phyloP scores from a whole-genome alignment of 345 rosid species.

The Dipteronia dyeriana region DNA sequence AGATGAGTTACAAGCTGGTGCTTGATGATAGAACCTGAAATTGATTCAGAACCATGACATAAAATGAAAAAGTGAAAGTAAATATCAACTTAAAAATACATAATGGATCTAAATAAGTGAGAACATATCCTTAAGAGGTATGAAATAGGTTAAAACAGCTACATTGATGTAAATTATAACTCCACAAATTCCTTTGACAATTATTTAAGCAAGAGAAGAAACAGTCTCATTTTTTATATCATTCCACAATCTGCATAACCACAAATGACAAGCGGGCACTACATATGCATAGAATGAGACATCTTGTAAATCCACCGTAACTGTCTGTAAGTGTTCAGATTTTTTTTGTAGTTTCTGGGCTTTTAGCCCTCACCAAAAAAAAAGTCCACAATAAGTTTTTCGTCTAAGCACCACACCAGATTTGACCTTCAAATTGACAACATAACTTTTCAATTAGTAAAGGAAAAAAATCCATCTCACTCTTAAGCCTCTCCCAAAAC shows the following conservation, averaged over 20 bases:
- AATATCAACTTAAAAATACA: background rate
- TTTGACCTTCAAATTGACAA: background rate
- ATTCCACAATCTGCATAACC: background rate
- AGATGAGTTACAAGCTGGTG: conserved; percentile 95
- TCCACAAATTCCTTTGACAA: background rate
- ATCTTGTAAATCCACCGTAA: no score
- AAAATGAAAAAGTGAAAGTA: background rate
- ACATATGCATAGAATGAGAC: background rate
- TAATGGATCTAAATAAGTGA: background rate
- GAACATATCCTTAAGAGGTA: background rate
- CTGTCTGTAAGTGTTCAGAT: background rate
- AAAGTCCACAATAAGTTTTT: background rate
- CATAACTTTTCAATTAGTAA: background rate
- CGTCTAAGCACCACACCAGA: background rate
- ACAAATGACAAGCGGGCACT: background rate
- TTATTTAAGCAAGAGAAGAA: background rate
- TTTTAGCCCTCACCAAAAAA: no score
- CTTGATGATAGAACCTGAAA: conserved; percentile 90
- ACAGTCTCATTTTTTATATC: background rate
- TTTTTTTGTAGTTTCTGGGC: background rate
- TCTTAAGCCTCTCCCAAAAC: background rate
- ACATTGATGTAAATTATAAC: background rate
- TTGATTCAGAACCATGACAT: conserved; percentile 18
- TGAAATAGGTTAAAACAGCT: background rate
- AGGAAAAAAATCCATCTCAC: background rate